Evolutionary conservation across 2,329 filamentous ascomycete species (phyloP).

Genomic region (Harringtonia aguacate): DNA sequence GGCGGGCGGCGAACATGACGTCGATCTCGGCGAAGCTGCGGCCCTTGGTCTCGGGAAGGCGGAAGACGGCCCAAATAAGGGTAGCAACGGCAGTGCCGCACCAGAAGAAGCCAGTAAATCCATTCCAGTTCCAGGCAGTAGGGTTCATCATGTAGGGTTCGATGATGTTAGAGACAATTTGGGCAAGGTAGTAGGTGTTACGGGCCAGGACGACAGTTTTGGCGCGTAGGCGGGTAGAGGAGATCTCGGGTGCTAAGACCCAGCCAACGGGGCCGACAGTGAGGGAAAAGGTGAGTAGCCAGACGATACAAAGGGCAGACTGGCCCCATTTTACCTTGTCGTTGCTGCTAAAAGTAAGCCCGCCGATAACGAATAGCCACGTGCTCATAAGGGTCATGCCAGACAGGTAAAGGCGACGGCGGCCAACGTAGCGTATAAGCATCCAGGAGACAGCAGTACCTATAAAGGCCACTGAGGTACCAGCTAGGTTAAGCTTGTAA

Average conservation of each 20-base stretch:
- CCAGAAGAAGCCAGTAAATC: slow-evolving; percentile 32
- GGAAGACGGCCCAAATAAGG: slow-evolving; percentile 39
- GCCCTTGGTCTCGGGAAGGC: slow-evolving; percentile 36
- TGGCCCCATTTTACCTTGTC: slow-evolving; percentile 26
- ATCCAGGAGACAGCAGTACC: slow-evolving; percentile 33
- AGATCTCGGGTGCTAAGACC: slow-evolving; percentile 35
- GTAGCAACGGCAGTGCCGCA: slow-evolving; percentile 29
- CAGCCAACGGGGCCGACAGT: slow-evolving; percentile 34
- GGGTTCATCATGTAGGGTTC: slow-evolving; percentile 25
- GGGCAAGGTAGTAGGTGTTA: slow-evolving; percentile 30
- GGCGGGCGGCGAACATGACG: no score
- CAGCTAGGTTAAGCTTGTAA: slow-evolving; percentile 29
- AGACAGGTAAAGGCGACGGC: slow-evolving; percentile 29
- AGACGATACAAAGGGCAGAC: slow-evolving; percentile 28
- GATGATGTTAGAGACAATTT: slow-evolving; percentile 28
- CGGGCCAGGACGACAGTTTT: slow-evolving; percentile 36
- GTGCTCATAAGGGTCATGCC: slow-evolving; percentile 25
- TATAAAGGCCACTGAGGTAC: slow-evolving; percentile 29
- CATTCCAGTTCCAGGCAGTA: slow-evolving; percentile 25
- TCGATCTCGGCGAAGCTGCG: no score
- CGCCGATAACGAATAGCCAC: slow-evolving; percentile 30
- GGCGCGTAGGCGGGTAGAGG: slow-evolving; percentile 32
- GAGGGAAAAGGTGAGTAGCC: slow-evolving; percentile 17
- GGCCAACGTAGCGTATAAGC: slow-evolving; percentile 29
- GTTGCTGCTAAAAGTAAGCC: slow-evolving; percentile 25